Evolutionary conservation across 345 rosid genomes (phyloP).

Genomic region (Carallia pectinifolia): DNA sequence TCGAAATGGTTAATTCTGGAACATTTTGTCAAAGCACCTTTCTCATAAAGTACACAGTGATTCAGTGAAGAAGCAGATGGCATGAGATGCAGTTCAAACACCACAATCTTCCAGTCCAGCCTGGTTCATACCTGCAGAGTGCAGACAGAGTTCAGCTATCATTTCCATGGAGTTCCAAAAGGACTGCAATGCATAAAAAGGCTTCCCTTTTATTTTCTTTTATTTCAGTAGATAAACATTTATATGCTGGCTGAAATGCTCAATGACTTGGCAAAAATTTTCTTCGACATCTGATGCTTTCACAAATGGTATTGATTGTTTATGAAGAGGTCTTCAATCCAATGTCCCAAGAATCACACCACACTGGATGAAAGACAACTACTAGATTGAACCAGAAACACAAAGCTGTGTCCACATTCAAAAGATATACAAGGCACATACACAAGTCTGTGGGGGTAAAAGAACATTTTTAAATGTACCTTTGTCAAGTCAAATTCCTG

Average conservation of each 20-base stretch:
- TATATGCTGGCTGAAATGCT: no score
- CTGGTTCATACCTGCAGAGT: conserved; percentile 84
- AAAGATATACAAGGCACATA: conserved; percentile 5
- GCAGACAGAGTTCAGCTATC: conserved; percentile 8
- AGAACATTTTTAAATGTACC: conserved; percentile 89
- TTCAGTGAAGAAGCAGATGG: conserved; percentile 77
- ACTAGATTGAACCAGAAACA: not conserved
- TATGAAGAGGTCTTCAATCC: not conserved
- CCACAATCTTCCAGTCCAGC: conserved; percentile 95
- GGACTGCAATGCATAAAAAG: no score
- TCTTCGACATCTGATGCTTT: no score
- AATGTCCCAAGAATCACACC: not conserved
- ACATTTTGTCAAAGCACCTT: conserved; percentile 45
- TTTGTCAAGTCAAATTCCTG: conserved; percentile 97
- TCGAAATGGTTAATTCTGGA: not conserved
- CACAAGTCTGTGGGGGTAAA: conserved; percentile 90
- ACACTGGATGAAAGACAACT: not conserved
- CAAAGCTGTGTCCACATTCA: no score
- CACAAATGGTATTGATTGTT: no score
- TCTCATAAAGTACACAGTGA: conserved; percentile 85
- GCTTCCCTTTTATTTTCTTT: no score
- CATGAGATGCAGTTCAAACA: conserved; percentile 88
- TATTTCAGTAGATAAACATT: no score
- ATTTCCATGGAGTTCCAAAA: no score
- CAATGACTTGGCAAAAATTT: not conserved